Conservation (phyloP, 768 basidiomycete species). For the Lactarius quietus region DNA sequence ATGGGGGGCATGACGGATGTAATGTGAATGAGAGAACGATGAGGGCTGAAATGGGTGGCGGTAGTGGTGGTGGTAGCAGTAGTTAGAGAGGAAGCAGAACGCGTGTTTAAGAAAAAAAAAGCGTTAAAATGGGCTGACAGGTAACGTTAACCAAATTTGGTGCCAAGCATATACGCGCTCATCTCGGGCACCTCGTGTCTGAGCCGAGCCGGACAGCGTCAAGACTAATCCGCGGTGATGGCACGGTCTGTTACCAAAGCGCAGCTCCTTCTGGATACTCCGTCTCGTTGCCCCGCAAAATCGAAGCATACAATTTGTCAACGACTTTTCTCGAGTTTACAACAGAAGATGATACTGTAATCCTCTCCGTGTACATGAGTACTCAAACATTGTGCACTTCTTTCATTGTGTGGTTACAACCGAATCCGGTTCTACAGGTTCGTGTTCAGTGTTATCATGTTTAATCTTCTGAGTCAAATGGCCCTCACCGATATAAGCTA, state of each 20-base stretch:
- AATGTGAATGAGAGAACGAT: neutral
- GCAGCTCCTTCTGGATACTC: neutral
- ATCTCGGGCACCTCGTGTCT: slow-evolving; percentile 4
- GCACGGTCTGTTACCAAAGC: too few relatives aligned
- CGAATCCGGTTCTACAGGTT: slow-evolving; percentile 40
- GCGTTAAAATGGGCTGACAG: neutral
- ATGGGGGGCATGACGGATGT: slow-evolving; percentile 13
- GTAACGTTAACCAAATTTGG: neutral
- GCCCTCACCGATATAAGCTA: slow-evolving; percentile 47
- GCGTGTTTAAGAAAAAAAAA: neutral
- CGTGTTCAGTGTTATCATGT: neutral
- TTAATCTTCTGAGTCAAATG: neutral
- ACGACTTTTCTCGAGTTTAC: neutral
- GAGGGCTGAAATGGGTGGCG: neutral
- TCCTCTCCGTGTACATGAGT: too few relatives aligned
- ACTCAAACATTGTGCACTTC: neutral
- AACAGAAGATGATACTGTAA: neutral
- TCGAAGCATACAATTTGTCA: neutral
- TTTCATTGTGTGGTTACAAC: slow-evolving; percentile 39
- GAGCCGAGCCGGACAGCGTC: slow-evolving; percentile 1
- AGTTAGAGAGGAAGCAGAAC: neutral
- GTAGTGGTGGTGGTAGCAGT: slow-evolving; percentile 2
- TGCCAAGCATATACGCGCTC: neutral
- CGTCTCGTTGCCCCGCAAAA: neutral
- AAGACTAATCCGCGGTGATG: neutral